Base-by-base conservation (phyloP, 768 basidiomycete genomes). In the Boletellus sp. region DNA sequence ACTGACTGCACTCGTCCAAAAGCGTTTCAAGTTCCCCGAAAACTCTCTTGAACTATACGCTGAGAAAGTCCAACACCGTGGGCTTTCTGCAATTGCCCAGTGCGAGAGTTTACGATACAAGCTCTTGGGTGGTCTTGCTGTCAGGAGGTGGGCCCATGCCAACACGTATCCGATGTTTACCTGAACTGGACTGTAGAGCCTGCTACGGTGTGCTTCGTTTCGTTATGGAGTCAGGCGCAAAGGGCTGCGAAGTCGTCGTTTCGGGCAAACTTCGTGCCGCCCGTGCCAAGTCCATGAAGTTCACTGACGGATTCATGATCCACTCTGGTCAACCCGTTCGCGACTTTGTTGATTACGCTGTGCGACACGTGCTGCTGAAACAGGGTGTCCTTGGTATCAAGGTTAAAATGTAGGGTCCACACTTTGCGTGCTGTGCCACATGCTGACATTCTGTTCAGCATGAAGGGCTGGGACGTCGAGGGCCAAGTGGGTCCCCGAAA, bases 151-250 rank as follows among this genome's bases (percentile, higher is more conserved):
- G 47, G 86, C 61, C 38, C 32, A 47, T 35, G 17, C 47, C 20
- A n/a, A 28, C 36, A 8, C 15, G 10, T 31, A 24, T 19, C 20
- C 15, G 28, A 6, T 32, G 40, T 28, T 35, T 0, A 42, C 47
- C 49, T 54, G 1, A 48, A 28, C 36, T 47, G 22, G 20, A 38
- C 51, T 31, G 47, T 31, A 93, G 91, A 66, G 93, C 93, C 42
- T 97, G 95, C 78, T 99, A 98, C 72, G 96, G 96, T 87, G 96
- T 99, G 65, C 93, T 99, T 67, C 93, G 96, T 67, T 99, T 97
- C 78, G 94, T 99, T 62, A 99, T 99, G 96, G 96, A 99, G 77
- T 97, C 95, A 51, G 91, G 91, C 62, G 96, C 96, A 60, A 99
- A 99, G 78, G 96, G 96, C 72, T 97, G 94, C 68, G 96, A 99